Conservation (phyloP, 352 stramenopile species). For the Phytophthora pseudosyringae region DNA sequence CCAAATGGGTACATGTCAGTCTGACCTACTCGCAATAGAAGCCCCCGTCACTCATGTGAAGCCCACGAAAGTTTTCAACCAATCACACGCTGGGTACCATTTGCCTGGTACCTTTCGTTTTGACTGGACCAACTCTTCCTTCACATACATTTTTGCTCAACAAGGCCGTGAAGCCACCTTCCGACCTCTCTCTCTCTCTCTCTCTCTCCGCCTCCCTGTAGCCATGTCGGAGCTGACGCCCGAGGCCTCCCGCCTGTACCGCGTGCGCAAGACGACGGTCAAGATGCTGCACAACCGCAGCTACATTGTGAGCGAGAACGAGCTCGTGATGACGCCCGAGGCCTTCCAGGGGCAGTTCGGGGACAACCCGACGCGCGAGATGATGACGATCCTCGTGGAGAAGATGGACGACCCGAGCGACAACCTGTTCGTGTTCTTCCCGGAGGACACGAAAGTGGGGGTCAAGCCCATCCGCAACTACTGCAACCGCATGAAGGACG, state of each 20-base stretch:
- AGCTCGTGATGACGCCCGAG: conserved; percentile 96
- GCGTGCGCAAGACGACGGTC: conserved; percentile 95
- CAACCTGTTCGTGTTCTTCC: conserved; percentile 99
- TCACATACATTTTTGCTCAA: too few relatives aligned
- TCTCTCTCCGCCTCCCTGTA: background rate
- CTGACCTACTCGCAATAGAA: conserved; percentile 40
- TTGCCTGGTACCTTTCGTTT: conserved; percentile 5
- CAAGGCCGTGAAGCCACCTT: too few relatives aligned
- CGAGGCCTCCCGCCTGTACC: conserved; percentile 91
- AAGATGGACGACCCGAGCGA: conserved; percentile 94
- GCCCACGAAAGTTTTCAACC: conserved; percentile 6
- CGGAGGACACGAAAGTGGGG: conserved; percentile 98
- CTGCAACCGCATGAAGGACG: conserved; percentile 97
- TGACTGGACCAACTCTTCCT: conserved; percentile 10
- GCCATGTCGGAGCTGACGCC: conserved; percentile 80
- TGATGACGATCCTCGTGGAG: conserved; percentile 96
- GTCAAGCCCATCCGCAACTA: conserved; percentile 97
- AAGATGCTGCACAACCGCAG: conserved; percentile 96
- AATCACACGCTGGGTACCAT: conserved; percentile 9
- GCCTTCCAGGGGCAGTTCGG: conserved; percentile 92
- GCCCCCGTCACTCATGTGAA: conserved; percentile 8
- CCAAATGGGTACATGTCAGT: conserved; percentile 54
- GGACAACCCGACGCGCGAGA: conserved; percentile 94
- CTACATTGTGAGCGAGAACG: conserved; percentile 98
- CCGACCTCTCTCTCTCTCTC: background rate